These are phyloP conservation scores for Actinomucor elegans DNA, from an alignment of 371 early-diverging fungal species.

Conservation along the genomic window DNA sequence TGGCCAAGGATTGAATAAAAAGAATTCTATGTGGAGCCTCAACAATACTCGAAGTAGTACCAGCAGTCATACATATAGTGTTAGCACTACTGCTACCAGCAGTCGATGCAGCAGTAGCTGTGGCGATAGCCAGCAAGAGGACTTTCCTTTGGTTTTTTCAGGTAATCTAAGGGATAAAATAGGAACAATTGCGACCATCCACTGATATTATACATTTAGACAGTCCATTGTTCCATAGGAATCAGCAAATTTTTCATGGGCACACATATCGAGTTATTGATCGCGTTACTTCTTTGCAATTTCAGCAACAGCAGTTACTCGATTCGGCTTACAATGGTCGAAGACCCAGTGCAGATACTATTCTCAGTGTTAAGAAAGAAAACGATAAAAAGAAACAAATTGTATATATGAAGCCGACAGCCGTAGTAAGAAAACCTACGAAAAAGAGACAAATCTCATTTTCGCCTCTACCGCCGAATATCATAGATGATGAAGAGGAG, in stretches of 20 bases:
- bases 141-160: background rate
- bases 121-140: constrained; percentile 2
- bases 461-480: background rate
- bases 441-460: background rate
- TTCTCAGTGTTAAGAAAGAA: background rate
- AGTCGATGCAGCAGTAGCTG: background rate
- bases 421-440: no score
- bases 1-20: background rate
- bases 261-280: constrained; percentile 11
- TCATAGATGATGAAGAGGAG: background rate
- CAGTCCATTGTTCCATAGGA: no score
- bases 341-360: constrained; percentile 7
- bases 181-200: no score
- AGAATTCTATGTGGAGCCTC: constrained; percentile 6
- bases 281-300: constrained; percentile 9
- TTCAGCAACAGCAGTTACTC: background rate
- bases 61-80: background rate
- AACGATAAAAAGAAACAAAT: background rate
- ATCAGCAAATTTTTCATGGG: no score
- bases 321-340: no score
- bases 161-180: background rate
- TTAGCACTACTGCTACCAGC: background rate
- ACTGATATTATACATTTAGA: background rate
- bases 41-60: background rate
- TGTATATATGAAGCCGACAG: background rate